A percentile compares a stretch with the other conserved stretches of the same genome.
Conservation (phyloP, 2,329 filamentous ascomycete species). For the Chrysosporium queenslandicum region DNA sequence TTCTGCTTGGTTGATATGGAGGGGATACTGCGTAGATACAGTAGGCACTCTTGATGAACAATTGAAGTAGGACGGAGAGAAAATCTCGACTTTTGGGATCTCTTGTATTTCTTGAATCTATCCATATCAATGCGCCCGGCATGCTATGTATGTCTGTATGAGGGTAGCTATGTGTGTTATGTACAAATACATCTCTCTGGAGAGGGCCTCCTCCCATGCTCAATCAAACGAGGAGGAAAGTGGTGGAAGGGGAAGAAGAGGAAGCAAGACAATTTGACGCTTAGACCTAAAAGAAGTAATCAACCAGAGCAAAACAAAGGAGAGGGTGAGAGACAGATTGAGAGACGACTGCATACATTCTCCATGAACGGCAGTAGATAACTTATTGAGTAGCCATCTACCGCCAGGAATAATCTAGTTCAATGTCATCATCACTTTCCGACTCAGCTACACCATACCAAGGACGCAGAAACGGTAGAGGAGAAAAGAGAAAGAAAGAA, state of each 20-base stretch:
- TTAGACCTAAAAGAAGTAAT: background rate
- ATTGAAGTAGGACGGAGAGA: too few species aligned
- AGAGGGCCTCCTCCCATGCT: background rate
- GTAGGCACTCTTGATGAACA: background rate
- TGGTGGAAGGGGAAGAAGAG: background rate
- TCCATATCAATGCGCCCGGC: slow-evolving; percentile 1
- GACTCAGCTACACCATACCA: background rate
- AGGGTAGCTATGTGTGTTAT: background rate
- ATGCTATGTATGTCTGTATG: background rate
- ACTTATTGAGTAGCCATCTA: too few species aligned
- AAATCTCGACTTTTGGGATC: too few species aligned
- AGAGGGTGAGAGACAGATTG: background rate
- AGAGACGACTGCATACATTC: background rate
- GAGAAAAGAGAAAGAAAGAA: background rate
- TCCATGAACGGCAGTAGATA: slow-evolving; percentile 1
- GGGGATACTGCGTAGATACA: too few species aligned
- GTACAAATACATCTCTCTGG: slow-evolving; percentile 3
- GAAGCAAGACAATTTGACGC: background rate
- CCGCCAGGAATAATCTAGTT: background rate
- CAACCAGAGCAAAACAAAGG: background rate
- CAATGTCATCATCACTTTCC: slow-evolving; percentile 5
- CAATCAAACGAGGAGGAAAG: background rate
- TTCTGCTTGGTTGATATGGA: background rate
- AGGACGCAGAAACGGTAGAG: background rate
- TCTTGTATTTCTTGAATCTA: background rate